These are phyloP conservation scores for Alternaria solani DNA, from an alignment of 2,329 filamentous ascomycete genomes.

Conservation along the genomic window DNA sequence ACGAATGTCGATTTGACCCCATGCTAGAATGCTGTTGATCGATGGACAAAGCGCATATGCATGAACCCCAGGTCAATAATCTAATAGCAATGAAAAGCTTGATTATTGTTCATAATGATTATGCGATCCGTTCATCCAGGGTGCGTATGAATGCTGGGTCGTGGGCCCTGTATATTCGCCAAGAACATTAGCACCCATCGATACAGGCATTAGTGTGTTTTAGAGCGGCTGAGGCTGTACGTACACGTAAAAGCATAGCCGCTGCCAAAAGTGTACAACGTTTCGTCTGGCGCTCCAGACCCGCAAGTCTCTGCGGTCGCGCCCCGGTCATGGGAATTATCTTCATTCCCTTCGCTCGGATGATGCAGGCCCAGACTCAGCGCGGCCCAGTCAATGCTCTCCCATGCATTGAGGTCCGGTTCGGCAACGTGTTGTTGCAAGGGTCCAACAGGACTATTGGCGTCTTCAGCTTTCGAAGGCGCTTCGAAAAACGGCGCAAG, in stretches of 20 bases:
- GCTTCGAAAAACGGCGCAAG: conserved; percentile 37
- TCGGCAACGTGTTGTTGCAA: conserved; percentile 41
- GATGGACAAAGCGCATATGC: background rate
- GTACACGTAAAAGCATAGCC: conserved; percentile 28
- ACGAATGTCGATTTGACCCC: background rate
- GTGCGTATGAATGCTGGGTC: conserved; percentile 26
- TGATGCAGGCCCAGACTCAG: conserved; percentile 20
- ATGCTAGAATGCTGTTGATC: background rate
- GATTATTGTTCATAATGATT: background rate
- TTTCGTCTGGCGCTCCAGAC: background rate
- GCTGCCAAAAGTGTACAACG: background rate
- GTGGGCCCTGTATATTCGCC: conserved; percentile 25
- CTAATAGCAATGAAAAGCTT: background rate
- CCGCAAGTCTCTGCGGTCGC: background rate
- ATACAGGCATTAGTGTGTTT: conserved; percentile 6
- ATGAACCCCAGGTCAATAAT: background rate
- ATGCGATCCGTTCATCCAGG: conserved; percentile 16
- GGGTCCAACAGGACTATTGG: conserved; percentile 37
- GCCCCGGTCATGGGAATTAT: background rate
- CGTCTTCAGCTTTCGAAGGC: conserved; percentile 25
- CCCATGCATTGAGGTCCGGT: conserved; percentile 42
- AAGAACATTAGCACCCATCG: conserved; percentile 29
- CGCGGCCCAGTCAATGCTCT: conserved; percentile 42
- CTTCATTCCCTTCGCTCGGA: background rate
- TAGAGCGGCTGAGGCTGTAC: background rate